A percentile compares a stretch with the other conserved stretches of the same genome.
These are phyloP conservation scores for Talaromyces rugulosus DNA, from an alignment of 2,329 filamentous ascomycete species.

Conservation along the genomic window DNA sequence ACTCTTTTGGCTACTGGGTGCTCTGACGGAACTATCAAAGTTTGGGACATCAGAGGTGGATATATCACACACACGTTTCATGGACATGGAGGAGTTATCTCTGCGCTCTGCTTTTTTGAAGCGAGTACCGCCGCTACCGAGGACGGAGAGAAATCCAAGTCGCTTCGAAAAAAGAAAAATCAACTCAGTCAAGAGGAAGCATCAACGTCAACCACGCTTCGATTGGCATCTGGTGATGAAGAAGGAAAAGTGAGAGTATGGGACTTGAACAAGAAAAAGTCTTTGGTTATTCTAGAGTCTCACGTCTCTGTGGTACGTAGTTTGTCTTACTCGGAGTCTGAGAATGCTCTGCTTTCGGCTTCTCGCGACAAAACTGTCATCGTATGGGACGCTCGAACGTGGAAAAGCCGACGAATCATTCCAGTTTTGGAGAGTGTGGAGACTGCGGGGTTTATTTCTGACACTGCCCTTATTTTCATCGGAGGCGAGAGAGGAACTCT, in stretches of 20 bases:
- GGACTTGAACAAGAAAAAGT: conserved; percentile 80
- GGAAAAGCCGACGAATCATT: conserved; percentile 76
- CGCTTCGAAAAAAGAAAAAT: conserved; percentile 41
- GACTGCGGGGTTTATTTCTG: conserved; percentile 70
- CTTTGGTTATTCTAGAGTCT: conserved; percentile 74
- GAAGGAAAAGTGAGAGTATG: conserved; percentile 90
- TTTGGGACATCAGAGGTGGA: conserved; percentile 90
- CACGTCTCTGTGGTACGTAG: conserved; percentile 93
- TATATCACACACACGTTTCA: conserved; percentile 94
- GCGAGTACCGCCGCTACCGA: conserved; percentile 43
- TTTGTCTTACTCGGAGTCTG: conserved; percentile 71
- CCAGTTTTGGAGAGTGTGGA: conserved; percentile 85
- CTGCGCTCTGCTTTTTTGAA: conserved; percentile 88
- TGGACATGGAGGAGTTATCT: conserved; percentile 85
- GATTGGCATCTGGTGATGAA: conserved; percentile 86
- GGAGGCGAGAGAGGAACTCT: conserved; percentile 80
- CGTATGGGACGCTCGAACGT: conserved; percentile 81
- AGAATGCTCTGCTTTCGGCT: conserved; percentile 74
- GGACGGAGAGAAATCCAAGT: conserved; percentile 17
- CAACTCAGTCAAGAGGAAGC: conserved; percentile 30
- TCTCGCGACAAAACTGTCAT: conserved; percentile 92
- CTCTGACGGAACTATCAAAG: conserved; percentile 88
- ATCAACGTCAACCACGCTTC: conserved; percentile 56
- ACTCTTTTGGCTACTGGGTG: conserved; percentile 89
- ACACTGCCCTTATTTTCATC: conserved; percentile 71